Evolutionary conservation across 768 basidiomycete species (phyloP).

Genomic region (Hericium alpestre): DNA sequence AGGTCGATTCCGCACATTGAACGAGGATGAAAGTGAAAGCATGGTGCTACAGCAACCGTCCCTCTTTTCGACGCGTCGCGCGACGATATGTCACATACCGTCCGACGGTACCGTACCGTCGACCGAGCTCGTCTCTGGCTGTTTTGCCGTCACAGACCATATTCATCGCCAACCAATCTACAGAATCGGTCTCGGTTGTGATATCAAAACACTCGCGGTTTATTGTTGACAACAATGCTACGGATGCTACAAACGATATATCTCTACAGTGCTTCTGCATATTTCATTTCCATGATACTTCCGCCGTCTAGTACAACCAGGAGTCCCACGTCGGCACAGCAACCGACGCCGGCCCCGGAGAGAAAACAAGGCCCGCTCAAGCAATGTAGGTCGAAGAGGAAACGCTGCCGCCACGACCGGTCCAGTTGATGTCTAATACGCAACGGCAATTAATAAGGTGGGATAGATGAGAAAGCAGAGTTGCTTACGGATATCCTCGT

Average conservation of each 20-base stretch:
- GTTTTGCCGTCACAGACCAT: too few species aligned
- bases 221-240: not conserved
- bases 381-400: constrained; percentile 80
- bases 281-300: not conserved
- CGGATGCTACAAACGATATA: not conserved
- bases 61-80: too few species aligned
- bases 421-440: constrained; percentile 88
- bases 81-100: too few species aligned
- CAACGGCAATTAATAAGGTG: not conserved
- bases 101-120: too few species aligned
- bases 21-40: constrained; percentile 4
- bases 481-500: constrained; percentile 79
- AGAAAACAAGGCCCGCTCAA: constrained; percentile 23
- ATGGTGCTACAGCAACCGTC: not conserved
- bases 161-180: too few species aligned
- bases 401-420: constrained; percentile 91
- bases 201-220: too few species aligned
- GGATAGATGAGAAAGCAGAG: not conserved
- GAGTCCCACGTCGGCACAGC: not conserved
- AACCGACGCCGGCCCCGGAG: not conserved
- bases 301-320: not conserved
- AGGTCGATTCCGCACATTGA: constrained; percentile 68
- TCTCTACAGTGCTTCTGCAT: not conserved
- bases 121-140: too few species aligned
- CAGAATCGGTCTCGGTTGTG: too few species aligned